A percentile compares a stretch with the other conserved stretches of the same genome.
These are phyloP conservation scores for Auricularia auricula-judae DNA, from an alignment of 768 basidiomycete genomes.

Conservation along the genomic window DNA sequence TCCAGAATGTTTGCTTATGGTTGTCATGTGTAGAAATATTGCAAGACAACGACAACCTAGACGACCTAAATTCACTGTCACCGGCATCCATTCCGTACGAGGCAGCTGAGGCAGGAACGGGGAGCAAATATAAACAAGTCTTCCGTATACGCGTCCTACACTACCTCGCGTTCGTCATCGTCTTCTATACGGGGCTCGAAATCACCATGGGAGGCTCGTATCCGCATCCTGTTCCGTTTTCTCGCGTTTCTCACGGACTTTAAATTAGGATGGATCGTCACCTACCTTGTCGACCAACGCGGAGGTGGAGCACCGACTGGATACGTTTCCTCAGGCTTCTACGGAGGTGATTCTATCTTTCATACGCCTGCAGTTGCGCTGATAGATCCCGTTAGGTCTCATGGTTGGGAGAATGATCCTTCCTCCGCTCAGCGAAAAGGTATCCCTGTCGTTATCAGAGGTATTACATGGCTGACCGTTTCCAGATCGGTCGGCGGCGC, in stretches of 20 bases:
- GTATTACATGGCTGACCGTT: not conserved
- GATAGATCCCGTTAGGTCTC: not conserved
- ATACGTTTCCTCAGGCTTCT: constrained; percentile 41
- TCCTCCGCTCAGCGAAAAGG: constrained; percentile 3
- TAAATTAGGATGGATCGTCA: constrained; percentile 16
- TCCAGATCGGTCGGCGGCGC: constrained; percentile 7
- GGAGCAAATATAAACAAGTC: constrained; percentile 8
- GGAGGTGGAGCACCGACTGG: constrained; percentile 37
- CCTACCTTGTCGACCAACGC: constrained; percentile 29
- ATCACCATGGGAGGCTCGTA: constrained; percentile 20
- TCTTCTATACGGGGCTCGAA: constrained; percentile 26
- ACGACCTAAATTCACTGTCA: not conserved
- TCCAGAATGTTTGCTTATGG: too few relatives aligned
- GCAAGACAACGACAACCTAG: not conserved
- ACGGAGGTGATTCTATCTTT: constrained; percentile 16
- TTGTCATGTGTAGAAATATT: too few relatives aligned
- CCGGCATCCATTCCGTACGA: not conserved
- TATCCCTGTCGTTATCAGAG: not conserved
- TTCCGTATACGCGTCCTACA: constrained; percentile 16
- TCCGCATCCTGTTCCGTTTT: not conserved
- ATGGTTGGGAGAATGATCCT: constrained; percentile 8
- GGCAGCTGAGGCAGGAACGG: not conserved
- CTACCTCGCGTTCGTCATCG: constrained; percentile 19
- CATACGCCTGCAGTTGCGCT: constrained; percentile 1
- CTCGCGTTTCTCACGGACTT: not conserved